Conservation (phyloP, 2,329 filamentous ascomycete species). For the Fusarium xyrophilum region DNA sequence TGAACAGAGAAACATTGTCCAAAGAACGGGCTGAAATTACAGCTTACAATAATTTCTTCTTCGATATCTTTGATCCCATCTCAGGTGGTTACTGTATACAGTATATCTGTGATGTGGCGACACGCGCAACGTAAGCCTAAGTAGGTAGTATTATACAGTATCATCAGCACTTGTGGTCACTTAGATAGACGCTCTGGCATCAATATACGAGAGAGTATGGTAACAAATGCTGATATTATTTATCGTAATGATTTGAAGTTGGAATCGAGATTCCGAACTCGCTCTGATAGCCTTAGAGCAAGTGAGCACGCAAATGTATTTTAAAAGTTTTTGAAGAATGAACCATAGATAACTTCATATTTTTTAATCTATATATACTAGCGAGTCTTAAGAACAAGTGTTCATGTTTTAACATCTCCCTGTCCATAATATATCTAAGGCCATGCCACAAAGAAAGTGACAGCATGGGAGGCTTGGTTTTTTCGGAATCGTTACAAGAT, state of each 20-base stretch:
- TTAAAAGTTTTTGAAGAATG: neutral
- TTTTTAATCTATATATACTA: neutral
- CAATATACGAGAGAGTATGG: neutral
- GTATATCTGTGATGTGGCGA: neutral
- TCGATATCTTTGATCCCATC: neutral
- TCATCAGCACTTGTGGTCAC: neutral
- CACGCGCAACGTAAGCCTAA: neutral
- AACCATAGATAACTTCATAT: neutral
- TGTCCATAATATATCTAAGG: neutral
- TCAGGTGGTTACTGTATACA: neutral
- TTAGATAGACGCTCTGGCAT: neutral
- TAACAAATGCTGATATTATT: neutral
- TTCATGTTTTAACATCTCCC: neutral
- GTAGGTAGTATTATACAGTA: neutral
- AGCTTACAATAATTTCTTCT: neutral
- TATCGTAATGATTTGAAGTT: neutral
- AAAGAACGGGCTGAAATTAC: conserved; percentile 7
- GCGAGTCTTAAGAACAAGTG: neutral
- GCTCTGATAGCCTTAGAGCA: no score
- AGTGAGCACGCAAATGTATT: neutral
- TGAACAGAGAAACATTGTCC: neutral
- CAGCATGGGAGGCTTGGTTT: neutral
- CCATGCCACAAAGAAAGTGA: neutral
- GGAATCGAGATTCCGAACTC: neutral
- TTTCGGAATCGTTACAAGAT: neutral